Evolutionary conservation across 1,139 yeast genomes (phyloP), one percentile per base, ranked within the genome.

Genomic region (Hanseniaspora gamundiae): DNA sequence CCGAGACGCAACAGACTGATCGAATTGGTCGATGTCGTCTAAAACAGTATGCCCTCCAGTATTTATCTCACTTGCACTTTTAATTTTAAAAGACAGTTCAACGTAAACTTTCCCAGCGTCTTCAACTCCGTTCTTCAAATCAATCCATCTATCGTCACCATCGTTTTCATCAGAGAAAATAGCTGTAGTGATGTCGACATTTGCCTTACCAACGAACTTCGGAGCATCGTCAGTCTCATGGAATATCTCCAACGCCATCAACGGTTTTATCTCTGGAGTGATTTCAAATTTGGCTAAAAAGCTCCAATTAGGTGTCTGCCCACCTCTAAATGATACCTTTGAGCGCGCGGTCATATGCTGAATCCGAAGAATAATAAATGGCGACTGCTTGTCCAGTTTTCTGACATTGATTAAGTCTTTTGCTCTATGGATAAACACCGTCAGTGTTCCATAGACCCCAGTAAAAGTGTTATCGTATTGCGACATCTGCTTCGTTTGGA

Each of bases 181-280:
- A 0, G 87, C 87, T 4, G 78, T 75, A 21, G 81, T 69, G 48
- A 91, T 75, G 57, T 85, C 94, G 38, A 91, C 76, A 45, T 80
- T 85, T 21, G 82, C 70, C 53, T 78, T 84, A 2, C 96, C 95
- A 45, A 91, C 81, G 10, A 93, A 76, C 22, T 86, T 84, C 1
- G 96, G 94, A 38, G 83, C 83, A 55, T 78, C 74, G 54, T 86
- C 87, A 40, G 85, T 82, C 57, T 91, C 94, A 60, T 91, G 97
- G 51, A 88, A 73, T 1, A 86, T 79, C 42, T 85, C 86, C 1
- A 91, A 66, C 50, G 76, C 76, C 61, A 91, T 61, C 1, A 70
- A 50, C 1, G 87, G 83, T 46, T 69, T 73, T 24, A 83, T 70
- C 39, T 80, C 82, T 20, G 82, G 69, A 1, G 78, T 69, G 33